A percentile compares a stretch with the other conserved stretches of the same genome.
Evolutionary conservation across 1,284 basidiomycete species (phyloP).

Genomic region (Pyrrhoderma noxium): DNA sequence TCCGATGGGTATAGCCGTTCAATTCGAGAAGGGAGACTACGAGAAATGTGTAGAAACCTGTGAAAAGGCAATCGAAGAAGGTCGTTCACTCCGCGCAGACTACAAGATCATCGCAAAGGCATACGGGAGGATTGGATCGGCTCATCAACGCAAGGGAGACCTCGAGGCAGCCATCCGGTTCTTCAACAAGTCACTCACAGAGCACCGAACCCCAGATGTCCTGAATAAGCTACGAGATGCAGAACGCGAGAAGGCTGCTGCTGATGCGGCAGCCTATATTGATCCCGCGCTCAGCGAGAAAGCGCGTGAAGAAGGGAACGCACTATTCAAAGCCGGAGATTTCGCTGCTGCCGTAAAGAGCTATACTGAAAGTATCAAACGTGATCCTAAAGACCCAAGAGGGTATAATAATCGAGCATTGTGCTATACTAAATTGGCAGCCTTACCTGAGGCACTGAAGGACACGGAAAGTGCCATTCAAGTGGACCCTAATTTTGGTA

Average conservation of each 20-base stretch:
- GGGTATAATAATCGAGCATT: slow-evolving; percentile 98
- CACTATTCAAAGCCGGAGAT: slow-evolving; percentile 85
- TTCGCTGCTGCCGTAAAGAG: slow-evolving; percentile 89
- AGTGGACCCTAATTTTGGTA: slow-evolving; percentile 80
- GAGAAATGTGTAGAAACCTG: slow-evolving; percentile 89
- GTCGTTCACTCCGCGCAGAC: slow-evolving; percentile 73
- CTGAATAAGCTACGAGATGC: slow-evolving; percentile 85
- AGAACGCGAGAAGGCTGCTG: slow-evolving; percentile 76
- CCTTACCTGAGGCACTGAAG: slow-evolving; percentile 93
- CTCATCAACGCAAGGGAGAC: slow-evolving; percentile 82
- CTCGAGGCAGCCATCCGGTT: slow-evolving; percentile 77
- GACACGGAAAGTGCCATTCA: slow-evolving; percentile 93
- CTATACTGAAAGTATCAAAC: slow-evolving; percentile 96
- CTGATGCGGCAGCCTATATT: slow-evolving; percentile 79
- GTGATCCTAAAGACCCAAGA: slow-evolving; percentile 82
- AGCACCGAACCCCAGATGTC: slow-evolving; percentile 93
- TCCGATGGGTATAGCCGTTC: slow-evolving; percentile 52
- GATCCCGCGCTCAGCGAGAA: slow-evolving; percentile 79
- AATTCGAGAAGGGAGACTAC: slow-evolving; percentile 91
- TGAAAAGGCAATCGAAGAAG: slow-evolving; percentile 93
- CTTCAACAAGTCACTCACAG: slow-evolving; percentile 88
- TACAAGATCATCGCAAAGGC: slow-evolving; percentile 83
- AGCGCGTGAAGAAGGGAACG: slow-evolving; percentile 91
- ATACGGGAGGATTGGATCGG: slow-evolving; percentile 82
- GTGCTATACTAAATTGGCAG: slow-evolving; percentile 92